Percentiles rank a stretch among this genome's conserved stretches.
These are phyloP conservation scores for Naganishia kalamii DNA, from an alignment of 768 basidiomycete species.

Conservation along the genomic window DNA sequence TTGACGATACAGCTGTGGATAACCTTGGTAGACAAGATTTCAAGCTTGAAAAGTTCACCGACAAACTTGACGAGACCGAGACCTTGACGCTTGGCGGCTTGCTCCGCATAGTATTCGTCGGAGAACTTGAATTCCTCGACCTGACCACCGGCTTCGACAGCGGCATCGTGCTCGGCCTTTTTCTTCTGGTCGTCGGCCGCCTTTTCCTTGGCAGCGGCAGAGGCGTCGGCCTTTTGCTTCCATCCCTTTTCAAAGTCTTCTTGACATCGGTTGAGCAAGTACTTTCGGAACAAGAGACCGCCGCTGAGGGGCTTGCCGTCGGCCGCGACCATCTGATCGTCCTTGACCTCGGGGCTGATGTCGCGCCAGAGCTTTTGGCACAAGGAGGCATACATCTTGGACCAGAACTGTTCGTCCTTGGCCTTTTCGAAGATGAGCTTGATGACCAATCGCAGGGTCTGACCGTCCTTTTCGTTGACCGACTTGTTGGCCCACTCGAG, in stretches of 20 bases:
- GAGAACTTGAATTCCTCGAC: conserved; percentile 61
- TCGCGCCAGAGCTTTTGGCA: conserved; percentile 94
- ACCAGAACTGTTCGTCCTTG: conserved; percentile 90
- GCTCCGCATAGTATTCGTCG: conserved; percentile 90
- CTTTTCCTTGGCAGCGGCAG: conserved; percentile 77
- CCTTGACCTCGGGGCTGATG: conserved; percentile 78
- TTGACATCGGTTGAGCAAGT: conserved; percentile 91
- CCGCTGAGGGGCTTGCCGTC: conserved; percentile 88
- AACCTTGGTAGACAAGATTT: conserved; percentile 94
- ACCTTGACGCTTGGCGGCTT: conserved; percentile 95
- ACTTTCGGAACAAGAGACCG: conserved; percentile 92
- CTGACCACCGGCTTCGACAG: conserved; percentile 54
- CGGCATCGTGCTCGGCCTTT: conserved; percentile 52
- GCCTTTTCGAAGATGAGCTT: conserved; percentile 95
- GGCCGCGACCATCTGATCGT: conserved; percentile 71
- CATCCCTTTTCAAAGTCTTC: conserved; percentile 97
- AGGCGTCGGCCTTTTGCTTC: conserved; percentile 78
- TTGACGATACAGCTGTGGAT: conserved; percentile 99
- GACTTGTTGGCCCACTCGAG: conserved; percentile 91
- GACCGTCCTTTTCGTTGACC: conserved; percentile 83
- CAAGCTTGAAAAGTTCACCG: conserved; percentile 96
- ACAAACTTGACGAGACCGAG: conserved; percentile 97
- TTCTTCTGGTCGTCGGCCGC: conserved; percentile 76
- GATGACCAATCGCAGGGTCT: conserved; percentile 92
- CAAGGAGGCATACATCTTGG: conserved; percentile 92